Evolutionary conservation across 106 monocot genomes (phyloP).

Genomic region (Acorus calamus): DNA sequence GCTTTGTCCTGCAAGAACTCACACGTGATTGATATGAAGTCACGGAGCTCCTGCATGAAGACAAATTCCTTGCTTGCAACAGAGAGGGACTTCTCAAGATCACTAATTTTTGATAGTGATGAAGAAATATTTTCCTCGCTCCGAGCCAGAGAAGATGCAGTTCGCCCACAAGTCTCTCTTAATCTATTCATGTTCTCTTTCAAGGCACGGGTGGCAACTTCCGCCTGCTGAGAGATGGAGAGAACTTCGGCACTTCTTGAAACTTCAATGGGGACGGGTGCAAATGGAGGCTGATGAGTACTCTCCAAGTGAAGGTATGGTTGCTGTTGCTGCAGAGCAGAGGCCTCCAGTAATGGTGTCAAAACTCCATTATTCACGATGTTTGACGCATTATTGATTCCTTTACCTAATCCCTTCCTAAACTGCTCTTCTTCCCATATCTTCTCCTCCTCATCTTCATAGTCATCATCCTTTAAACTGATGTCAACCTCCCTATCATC

Average conservation of each 20-base stretch:
- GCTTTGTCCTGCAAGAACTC: slow-evolving; percentile 93
- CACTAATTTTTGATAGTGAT: slow-evolving; percentile 51
- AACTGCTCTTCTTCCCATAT: slow-evolving; percentile 98
- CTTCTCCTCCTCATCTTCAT: slow-evolving; percentile 85
- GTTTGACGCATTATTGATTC: slow-evolving; percentile 49
- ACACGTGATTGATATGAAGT: slow-evolving; percentile 68
- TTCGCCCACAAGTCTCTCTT: slow-evolving; percentile 50
- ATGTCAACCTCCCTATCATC: slow-evolving; percentile 16
- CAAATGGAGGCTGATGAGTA: slow-evolving; percentile 1
- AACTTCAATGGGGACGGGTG: slow-evolving; percentile 4
- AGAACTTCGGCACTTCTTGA: slow-evolving; percentile 48
- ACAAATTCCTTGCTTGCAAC: slow-evolving; percentile 62
- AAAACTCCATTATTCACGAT: not conserved
- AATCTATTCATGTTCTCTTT: slow-evolving; percentile 56
- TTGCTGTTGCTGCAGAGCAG: slow-evolving; percentile 15
- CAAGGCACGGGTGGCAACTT: slow-evolving; percentile 44
- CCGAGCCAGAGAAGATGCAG: slow-evolving; percentile 36
- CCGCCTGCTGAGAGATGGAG: slow-evolving; percentile 75
- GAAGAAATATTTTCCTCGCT: slow-evolving; percentile 59
- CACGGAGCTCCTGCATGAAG: slow-evolving; percentile 81
- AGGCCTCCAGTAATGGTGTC: not conserved
- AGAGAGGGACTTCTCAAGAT: slow-evolving; percentile 65
- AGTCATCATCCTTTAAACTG: slow-evolving; percentile 21
- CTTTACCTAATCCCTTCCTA: slow-evolving; percentile 78
- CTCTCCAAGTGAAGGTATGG: slow-evolving; percentile 1